Evolutionary conservation across 2,329 filamentous ascomycete species (phyloP).

Genomic region (Dactylellina drechsleri): DNA sequence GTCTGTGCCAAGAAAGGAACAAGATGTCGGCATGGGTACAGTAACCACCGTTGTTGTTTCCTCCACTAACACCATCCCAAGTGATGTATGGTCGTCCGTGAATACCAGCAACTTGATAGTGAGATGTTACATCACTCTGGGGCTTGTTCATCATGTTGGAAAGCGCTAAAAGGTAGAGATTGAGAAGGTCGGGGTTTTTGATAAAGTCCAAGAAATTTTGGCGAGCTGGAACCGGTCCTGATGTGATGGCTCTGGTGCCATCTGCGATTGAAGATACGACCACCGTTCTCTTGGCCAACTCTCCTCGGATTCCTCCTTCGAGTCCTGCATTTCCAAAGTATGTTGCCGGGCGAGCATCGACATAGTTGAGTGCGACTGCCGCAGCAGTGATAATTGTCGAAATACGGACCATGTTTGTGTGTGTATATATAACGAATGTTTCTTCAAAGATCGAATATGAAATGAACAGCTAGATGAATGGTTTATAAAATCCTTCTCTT

Average conservation of each 20-base stretch:
- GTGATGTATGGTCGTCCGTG: slow-evolving; percentile 68
- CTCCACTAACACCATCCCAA: slow-evolving; percentile 45
- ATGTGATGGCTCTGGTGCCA: slow-evolving; percentile 22
- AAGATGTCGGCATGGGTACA: slow-evolving; percentile 80
- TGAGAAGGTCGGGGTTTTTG: slow-evolving; percentile 59
- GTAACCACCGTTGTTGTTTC: slow-evolving; percentile 66
- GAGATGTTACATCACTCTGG: slow-evolving; percentile 74
- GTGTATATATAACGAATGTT: slow-evolving; percentile 2
- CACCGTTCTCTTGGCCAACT: slow-evolving; percentile 42
- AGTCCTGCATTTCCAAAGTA: slow-evolving; percentile 24
- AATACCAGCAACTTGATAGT: slow-evolving; percentile 84
- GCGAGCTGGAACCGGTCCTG: slow-evolving; percentile 27
- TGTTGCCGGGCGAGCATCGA: slow-evolving; percentile 36
- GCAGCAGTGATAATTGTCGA: slow-evolving; percentile 43
- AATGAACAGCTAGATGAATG: no score
- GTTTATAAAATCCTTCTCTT: no score
- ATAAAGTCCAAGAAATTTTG: slow-evolving; percentile 38
- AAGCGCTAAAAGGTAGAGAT: slow-evolving; percentile 79
- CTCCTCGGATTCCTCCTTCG: slow-evolving; percentile 33
- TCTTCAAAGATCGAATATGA: slow-evolving; percentile 8
- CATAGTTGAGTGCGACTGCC: slow-evolving; percentile 39
- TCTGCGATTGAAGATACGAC: slow-evolving; percentile 35
- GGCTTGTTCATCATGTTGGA: slow-evolving; percentile 75
- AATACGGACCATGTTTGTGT: slow-evolving; percentile 47
- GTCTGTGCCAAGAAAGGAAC: slow-evolving; percentile 85